A percentile compares a stretch with the other conserved stretches of the same genome.
phyloP scores from a whole-genome alignment of 2,329 filamentous ascomycete species.

The Microdochium trichocladiopsis region DNA sequence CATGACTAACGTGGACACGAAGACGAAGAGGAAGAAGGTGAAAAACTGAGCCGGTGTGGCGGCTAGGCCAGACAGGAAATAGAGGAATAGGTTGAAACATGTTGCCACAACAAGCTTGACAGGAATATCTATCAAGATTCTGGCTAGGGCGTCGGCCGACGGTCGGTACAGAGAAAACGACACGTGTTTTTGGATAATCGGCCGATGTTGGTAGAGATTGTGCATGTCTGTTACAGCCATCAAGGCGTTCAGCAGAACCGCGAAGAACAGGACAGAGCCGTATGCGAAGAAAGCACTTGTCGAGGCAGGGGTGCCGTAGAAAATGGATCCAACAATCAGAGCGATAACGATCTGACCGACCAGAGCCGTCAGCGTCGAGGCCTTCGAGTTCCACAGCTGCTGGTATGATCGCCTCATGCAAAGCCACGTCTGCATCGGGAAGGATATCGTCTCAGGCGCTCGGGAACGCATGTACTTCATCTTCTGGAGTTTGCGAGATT shows the following conservation, averaged over 20 bases:
- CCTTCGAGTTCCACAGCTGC: constrained; percentile 17
- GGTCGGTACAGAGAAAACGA: constrained; percentile 61
- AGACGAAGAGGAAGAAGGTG: constrained; percentile 36
- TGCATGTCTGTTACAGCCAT: constrained; percentile 45
- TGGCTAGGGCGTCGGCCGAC: constrained; percentile 48
- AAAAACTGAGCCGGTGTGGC: constrained; percentile 46
- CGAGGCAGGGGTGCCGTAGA: constrained; percentile 13
- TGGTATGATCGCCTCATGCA: constrained; percentile 26
- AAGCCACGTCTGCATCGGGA: constrained; percentile 37
- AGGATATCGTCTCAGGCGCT: constrained; percentile 5
- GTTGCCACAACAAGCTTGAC: constrained; percentile 52
- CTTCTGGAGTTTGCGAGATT: not conserved
- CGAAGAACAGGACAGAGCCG: constrained; percentile 53
- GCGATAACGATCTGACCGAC: constrained; percentile 16
- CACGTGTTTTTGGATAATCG: constrained; percentile 62
- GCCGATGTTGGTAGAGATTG: constrained; percentile 25
- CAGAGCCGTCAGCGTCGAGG: constrained; percentile 17
- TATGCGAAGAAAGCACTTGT: constrained; percentile 46
- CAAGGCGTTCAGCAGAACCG: constrained; percentile 50
- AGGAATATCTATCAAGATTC: constrained; percentile 46
- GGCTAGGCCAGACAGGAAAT: constrained; percentile 54
- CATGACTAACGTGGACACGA: constrained; percentile 46
- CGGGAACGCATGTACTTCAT: not conserved
- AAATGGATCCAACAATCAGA: constrained; percentile 17
- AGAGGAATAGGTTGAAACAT: constrained; percentile 49